Conservation (phyloP, 106 monocot species). For the Phalaenopsis equestris region DNA sequence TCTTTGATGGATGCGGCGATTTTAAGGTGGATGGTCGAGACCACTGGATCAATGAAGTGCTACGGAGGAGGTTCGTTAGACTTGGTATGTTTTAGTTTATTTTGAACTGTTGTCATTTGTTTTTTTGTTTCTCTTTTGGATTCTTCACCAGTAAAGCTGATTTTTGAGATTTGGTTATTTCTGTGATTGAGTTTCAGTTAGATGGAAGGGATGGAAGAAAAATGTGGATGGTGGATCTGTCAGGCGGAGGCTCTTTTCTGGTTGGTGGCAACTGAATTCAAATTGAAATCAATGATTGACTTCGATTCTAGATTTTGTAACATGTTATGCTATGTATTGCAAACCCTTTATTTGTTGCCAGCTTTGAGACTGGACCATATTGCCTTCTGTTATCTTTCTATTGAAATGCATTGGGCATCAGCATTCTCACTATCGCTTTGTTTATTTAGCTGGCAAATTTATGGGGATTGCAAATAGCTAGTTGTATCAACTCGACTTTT, state of each 20-base stretch:
- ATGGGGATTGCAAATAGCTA: neutral
- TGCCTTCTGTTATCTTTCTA: neutral
- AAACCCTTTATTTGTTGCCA: neutral
- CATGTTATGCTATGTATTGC: neutral
- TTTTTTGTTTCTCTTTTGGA: neutral
- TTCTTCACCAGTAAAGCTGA: neutral
- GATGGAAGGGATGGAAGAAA: conserved; percentile 65
- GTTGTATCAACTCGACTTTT: neutral
- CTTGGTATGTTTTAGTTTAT: conserved; percentile 31
- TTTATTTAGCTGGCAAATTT: neutral
- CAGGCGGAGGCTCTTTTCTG: conserved; percentile 27
- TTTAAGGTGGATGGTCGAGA: conserved; percentile 12
- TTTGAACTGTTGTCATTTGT: neutral
- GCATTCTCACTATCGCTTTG: neutral
- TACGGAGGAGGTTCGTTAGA: conserved; percentile 79
- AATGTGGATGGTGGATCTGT: conserved; percentile 42
- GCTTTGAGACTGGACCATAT: neutral
- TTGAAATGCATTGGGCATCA: conserved; percentile 2
- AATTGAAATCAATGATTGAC: neutral
- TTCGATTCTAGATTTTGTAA: neutral
- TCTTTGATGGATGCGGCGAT: conserved; percentile 66
- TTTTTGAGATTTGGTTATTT: neutral
- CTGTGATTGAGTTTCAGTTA: conserved; percentile 38
- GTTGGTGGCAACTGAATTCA: conserved; percentile 15
- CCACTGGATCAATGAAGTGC: conserved; percentile 74